These are phyloP conservation scores for Lasiodiplodia theobromae DNA, from an alignment of 2,329 filamentous ascomycete species.

Conservation along the genomic window DNA sequence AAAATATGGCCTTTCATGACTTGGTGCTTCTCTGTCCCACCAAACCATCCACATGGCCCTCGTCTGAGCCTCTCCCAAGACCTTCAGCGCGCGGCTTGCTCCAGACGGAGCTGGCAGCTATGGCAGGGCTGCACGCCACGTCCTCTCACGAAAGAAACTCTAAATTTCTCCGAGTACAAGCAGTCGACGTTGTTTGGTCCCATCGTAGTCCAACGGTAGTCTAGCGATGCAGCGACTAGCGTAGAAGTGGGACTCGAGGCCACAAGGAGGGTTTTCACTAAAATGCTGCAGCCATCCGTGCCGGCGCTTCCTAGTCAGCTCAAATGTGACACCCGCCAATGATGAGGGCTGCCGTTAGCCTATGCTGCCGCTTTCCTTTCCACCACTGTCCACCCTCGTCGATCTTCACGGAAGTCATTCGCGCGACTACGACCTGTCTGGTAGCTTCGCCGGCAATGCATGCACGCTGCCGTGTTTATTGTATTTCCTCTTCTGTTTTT, in stretches of 20 bases:
- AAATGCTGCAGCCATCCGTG: conserved; percentile 1
- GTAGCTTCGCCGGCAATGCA: background rate
- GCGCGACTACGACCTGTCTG: background rate
- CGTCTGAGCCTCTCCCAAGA: background rate
- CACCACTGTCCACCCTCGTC: background rate
- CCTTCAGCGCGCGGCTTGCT: background rate
- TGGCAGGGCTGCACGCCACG: background rate
- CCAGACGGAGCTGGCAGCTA: background rate
- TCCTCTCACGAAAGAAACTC: conserved; percentile 18
- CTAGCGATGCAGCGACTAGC: conserved; percentile 1
- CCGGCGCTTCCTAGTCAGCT: background rate
- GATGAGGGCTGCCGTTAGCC: background rate
- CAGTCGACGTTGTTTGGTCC: background rate
- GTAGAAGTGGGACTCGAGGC: conserved; percentile 7
- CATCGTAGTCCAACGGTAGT: background rate
- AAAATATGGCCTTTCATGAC: background rate
- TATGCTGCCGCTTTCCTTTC: background rate
- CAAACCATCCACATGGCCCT: background rate
- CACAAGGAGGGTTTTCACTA: background rate
- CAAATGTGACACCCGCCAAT: background rate
- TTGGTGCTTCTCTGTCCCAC: background rate
- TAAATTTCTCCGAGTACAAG: conserved; percentile 2
- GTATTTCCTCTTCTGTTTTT: background rate
- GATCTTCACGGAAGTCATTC: conserved; percentile 26
- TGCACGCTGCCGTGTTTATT: background rate